Evolutionary conservation across 768 basidiomycete species (phyloP).

Genomic region (Suillus fuscotomentosus): DNA sequence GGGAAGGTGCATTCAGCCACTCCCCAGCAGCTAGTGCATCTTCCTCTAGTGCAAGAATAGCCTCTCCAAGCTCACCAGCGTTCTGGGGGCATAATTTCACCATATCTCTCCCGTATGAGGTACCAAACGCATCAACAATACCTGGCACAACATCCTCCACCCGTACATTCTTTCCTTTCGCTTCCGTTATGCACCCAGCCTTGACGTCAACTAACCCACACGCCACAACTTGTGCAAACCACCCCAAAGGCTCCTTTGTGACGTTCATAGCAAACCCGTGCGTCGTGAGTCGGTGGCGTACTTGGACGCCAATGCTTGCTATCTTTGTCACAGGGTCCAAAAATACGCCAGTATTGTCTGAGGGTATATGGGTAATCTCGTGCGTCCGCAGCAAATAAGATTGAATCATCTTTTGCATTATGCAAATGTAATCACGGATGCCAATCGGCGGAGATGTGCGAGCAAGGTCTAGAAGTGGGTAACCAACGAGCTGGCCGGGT

Average conservation of each 20-base stretch:
- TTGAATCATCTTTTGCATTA: conserved; percentile 71
- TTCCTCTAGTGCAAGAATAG: conserved; percentile 46
- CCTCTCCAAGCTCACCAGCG: conserved; percentile 47
- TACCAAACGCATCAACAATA: conserved; percentile 48
- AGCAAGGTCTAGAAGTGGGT: conserved; percentile 89
- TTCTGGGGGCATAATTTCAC: conserved; percentile 39
- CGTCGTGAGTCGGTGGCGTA: conserved; percentile 89
- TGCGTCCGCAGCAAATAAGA: conserved; percentile 59
- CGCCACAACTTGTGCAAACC: conserved; percentile 89
- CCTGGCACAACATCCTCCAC: conserved; percentile 53
- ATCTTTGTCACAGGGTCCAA: conserved; percentile 78
- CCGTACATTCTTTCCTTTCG: conserved; percentile 35
- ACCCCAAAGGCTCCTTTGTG: conserved; percentile 71
- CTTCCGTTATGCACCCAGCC: conserved; percentile 65
- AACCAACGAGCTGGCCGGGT: conserved; percentile 95
- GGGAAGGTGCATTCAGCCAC: conserved; percentile 33
- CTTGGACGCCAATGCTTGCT: conserved; percentile 94
- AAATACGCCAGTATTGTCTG: conserved; percentile 91
- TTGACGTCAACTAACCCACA: conserved; percentile 86
- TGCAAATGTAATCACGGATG: conserved; percentile 82
- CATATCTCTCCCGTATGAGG: conserved; percentile 48
- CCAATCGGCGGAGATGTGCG: conserved; percentile 69
- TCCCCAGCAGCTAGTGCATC: conserved; percentile 40
- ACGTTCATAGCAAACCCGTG: conserved; percentile 96
- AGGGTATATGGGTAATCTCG: conserved; percentile 53